Conservation (phyloP, 169 alveolate species). For the Eimeria acervulina region DNA sequence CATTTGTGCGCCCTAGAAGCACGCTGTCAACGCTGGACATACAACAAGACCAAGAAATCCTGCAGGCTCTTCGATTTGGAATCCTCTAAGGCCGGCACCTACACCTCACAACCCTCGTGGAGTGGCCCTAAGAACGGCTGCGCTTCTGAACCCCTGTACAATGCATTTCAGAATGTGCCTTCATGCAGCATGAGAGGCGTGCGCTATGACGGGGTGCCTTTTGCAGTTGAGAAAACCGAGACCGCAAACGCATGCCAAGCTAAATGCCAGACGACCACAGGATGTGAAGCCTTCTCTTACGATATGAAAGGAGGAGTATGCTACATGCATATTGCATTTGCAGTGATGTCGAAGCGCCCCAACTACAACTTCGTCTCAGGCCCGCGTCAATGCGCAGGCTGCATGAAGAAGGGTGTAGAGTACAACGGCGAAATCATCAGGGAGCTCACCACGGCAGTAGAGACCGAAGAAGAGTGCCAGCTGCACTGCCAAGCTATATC, state of each 20-base stretch:
- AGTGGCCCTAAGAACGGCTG: constrained; percentile 36
- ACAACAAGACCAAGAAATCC: not conserved
- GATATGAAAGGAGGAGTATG: not conserved
- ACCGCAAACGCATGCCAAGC: not conserved
- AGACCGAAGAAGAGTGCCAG: constrained; percentile 15
- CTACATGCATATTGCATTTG: not conserved
- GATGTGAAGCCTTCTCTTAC: constrained; percentile 41
- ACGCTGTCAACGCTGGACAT: not conserved
- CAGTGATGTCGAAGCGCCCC: not conserved
- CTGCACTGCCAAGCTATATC: constrained; percentile 19
- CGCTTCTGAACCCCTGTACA: not conserved
- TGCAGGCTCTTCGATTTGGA: not conserved
- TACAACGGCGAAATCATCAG: not conserved
- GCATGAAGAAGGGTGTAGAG: not conserved
- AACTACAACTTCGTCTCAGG: constrained; percentile 35
- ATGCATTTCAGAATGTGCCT: not conserved
- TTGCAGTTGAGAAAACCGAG: not conserved
- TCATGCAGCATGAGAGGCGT: not conserved
- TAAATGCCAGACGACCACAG: not conserved
- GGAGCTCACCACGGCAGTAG: not conserved
- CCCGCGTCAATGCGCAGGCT: not conserved
- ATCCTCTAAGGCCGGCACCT: not conserved
- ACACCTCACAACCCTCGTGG: not conserved
- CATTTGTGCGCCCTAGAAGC: not conserved
- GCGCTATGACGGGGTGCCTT: not conserved